Base-by-base conservation (phyloP, 2,329 filamentous ascomycete species). In the Colletotrichum somersetense region DNA sequence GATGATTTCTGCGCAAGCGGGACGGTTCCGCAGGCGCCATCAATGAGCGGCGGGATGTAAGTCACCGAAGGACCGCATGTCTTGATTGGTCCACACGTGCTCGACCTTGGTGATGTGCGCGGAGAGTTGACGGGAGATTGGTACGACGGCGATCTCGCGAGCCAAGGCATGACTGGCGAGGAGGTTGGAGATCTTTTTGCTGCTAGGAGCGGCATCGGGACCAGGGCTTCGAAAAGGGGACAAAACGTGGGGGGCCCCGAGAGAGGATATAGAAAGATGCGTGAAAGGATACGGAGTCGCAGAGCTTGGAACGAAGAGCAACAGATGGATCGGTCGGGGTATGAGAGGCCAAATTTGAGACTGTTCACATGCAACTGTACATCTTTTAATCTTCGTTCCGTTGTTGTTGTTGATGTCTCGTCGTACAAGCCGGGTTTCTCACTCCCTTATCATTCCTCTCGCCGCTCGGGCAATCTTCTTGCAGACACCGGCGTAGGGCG, bases 41-140 rank as follows among this genome's bases (percentile, higher is more conserved):
- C 81, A 68, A 80, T 79, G 8, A 82, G 76, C 0, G 81, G 77
- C 20, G 81, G 80, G 61, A 82, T 78, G 73, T 80, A 82, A 0
- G 78, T 80, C 26, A 81, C 71, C 5, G 76, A 75, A 3, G 75
- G 68, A 5, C 67, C 71, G 18, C 62, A 74, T 44, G 70, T 67
- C 46, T 75, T 73, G 58, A 67, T 71, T 35, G 61, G 64, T 14
- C 65, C 68, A 14, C 61, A 64, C 48, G 52, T 63, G 62, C 67
- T 68, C 18, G 64, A 61, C 42, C 63, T 63, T 53, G 69, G 69
- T 53, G 69, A 72, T 26, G 65, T 72, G 30, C 70, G 46, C 1
- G 70, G 70, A 12, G 70, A 72, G 59, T 44, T 61, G 2, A 33
- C 44, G 16, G 72, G 62, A 7, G 73, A 74, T 16, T 69, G 68